These are phyloP conservation scores for Albugo laibachii DNA, from an alignment of 352 stramenopile genomes.

Conservation along the genomic window DNA sequence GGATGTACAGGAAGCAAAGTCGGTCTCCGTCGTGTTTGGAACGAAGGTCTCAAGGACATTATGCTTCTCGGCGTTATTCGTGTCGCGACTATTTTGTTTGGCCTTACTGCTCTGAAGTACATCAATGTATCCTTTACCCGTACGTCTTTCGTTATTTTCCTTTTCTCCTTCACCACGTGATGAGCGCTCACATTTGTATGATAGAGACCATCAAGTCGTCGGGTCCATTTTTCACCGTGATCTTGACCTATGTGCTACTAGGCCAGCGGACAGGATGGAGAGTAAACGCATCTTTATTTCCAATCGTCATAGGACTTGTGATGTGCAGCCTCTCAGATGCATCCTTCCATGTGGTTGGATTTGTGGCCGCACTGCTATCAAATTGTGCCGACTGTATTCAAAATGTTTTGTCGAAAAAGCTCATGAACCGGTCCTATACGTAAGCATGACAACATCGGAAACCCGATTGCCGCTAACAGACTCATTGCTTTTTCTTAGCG, in stretches of 20 bases:
- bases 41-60: conserved; percentile 64
- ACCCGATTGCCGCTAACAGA: background rate
- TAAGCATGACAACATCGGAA: too few species aligned
- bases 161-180: background rate
- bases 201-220: conserved; percentile 86
- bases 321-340: conserved; percentile 76
- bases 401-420: conserved; percentile 80
- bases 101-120: conserved; percentile 81
- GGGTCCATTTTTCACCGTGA: conserved; percentile 80
- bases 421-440: conserved; percentile 67
- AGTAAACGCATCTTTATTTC: conserved; percentile 73
- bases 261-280: conserved; percentile 59
- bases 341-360: conserved; percentile 77
- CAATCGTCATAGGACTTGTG: conserved; percentile 68
- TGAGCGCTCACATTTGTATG: background rate
- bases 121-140: conserved; percentile 82
- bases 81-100: conserved; percentile 75
- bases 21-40: conserved; percentile 22
- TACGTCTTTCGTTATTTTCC: conserved; percentile 10
- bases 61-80: conserved; percentile 57
- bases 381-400: conserved; percentile 87
- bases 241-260: conserved; percentile 71
- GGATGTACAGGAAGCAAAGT: conserved; percentile 35
- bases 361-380: conserved; percentile 68
- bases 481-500: conserved; percentile 11